These are phyloP conservation scores for Metarhizium sp. DNA, from an alignment of 2,329 filamentous ascomycete species.

Conservation along the genomic window DNA sequence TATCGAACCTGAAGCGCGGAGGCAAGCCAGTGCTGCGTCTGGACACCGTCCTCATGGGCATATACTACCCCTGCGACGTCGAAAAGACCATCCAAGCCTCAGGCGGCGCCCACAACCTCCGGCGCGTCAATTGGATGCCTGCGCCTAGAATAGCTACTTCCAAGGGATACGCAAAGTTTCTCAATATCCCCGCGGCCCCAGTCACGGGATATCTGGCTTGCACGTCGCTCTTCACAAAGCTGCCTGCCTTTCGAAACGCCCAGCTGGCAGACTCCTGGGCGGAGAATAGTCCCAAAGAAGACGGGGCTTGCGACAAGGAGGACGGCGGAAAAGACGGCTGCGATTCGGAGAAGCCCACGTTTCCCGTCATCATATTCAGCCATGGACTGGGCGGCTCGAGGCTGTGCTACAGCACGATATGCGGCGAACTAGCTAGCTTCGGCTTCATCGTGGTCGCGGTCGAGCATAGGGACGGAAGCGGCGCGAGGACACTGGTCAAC, in stretches of 20 bases:
- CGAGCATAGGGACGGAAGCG: constrained; percentile 57
- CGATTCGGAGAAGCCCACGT: constrained; percentile 31
- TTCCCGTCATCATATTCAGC: constrained; percentile 56
- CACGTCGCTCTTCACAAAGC: constrained; percentile 54
- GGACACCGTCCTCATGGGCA: constrained; percentile 50
- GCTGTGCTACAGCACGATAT: constrained; percentile 53
- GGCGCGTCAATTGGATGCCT: constrained; percentile 53
- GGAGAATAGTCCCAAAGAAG: constrained; percentile 23
- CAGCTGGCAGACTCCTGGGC: constrained; percentile 47
- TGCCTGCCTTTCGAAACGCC: constrained; percentile 55
- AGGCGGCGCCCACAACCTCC: constrained; percentile 30
- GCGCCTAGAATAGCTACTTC: constrained; percentile 45
- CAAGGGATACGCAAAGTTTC: constrained; percentile 54
- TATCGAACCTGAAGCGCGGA: constrained; percentile 31
- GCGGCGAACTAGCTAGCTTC: constrained; percentile 57
- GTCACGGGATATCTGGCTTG: constrained; percentile 44
- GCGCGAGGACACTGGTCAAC: constrained; percentile 52
- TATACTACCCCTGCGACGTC: constrained; percentile 55
- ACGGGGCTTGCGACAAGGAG: constrained; percentile 20
- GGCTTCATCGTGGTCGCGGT: constrained; percentile 56
- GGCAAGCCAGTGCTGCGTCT: constrained; percentile 29
- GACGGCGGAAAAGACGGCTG: constrained; percentile 11
- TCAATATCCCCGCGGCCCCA: constrained; percentile 37
- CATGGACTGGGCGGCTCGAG: constrained; percentile 56
- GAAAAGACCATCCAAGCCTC: constrained; percentile 10